A percentile compares a stretch with the other conserved stretches of the same genome.
Conservation (phyloP, 805 yeast genomes). For the Jamesozyma lodderae region DNA sequence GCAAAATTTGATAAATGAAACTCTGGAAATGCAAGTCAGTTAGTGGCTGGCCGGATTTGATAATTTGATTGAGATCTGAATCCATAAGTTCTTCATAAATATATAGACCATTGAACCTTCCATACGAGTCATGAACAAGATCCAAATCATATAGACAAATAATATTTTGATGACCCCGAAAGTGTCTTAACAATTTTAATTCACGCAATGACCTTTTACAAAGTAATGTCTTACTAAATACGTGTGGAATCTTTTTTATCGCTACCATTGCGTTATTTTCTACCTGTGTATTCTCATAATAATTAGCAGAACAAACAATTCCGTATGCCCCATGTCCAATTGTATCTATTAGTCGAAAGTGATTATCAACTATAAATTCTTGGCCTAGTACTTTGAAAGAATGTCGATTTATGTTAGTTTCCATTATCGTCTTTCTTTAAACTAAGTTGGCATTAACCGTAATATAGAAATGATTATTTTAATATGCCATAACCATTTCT, state of each 20-base stretch:
- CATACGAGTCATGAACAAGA: slow-evolving; percentile 54
- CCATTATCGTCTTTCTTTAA: too few species aligned
- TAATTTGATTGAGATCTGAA: slow-evolving; percentile 95
- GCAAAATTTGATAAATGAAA: slow-evolving; percentile 81
- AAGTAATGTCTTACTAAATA: slow-evolving; percentile 77
- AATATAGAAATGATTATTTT: too few species aligned
- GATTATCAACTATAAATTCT: slow-evolving; percentile 80
- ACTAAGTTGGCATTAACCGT: too few species aligned
- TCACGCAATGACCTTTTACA: slow-evolving; percentile 90
- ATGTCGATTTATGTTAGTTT: too few species aligned
- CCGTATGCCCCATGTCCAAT: slow-evolving; percentile 98
- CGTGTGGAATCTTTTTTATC: slow-evolving; percentile 87
- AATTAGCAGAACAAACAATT: slow-evolving; percentile 86
- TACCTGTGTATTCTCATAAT: slow-evolving; percentile 55
- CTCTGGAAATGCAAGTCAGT: slow-evolving; percentile 92
- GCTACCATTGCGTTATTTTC: slow-evolving; percentile 77
- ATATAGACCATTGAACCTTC: slow-evolving; percentile 81
- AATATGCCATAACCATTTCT: too few species aligned
- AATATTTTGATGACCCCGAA: slow-evolving; percentile 91
- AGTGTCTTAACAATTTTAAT: slow-evolving; percentile 77
- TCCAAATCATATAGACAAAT: slow-evolving; percentile 91
- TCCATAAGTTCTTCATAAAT: slow-evolving; percentile 95
- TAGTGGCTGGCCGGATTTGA: slow-evolving; percentile 82
- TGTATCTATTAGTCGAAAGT: slow-evolving; percentile 81
- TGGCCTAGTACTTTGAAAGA: slow-evolving; percentile 55